Conservation (phyloP, 1,284 basidiomycete species). For the Phlebopus sp. region DNA sequence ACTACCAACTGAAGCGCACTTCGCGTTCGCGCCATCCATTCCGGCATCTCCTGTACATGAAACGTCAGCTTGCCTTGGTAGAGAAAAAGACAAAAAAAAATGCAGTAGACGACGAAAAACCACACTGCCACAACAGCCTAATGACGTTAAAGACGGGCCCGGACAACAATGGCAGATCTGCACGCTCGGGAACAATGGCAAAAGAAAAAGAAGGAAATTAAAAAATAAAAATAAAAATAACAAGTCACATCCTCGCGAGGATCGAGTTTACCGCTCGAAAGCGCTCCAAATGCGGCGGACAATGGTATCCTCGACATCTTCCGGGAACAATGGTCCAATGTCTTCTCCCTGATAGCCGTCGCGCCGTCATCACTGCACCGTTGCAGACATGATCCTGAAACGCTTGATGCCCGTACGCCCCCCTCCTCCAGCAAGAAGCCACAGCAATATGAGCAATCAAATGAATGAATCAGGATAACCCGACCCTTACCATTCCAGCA, state of each 20-base stretch:
- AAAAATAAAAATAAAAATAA: not conserved
- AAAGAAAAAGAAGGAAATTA: not conserved
- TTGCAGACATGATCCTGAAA: slow-evolving; percentile 5
- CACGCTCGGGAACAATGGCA: slow-evolving; percentile 17
- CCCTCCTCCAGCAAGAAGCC: no score
- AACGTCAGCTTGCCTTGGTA: slow-evolving; percentile 11
- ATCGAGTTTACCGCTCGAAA: not conserved
- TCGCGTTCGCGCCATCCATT: slow-evolving; percentile 34
- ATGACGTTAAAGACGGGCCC: slow-evolving; percentile 13
- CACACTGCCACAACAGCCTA: not conserved
- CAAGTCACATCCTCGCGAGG: not conserved
- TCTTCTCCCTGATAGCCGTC: slow-evolving; percentile 5
- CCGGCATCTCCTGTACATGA: slow-evolving; percentile 20
- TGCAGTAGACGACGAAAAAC: not conserved
- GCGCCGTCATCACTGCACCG: slow-evolving; percentile 6
- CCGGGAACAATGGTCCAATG: slow-evolving; percentile 13
- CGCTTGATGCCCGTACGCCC: not conserved
- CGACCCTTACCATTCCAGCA: not conserved
- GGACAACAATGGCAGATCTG: slow-evolving; percentile 15
- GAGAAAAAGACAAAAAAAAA: not conserved
- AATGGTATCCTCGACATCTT: slow-evolving; percentile 13
- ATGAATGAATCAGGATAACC: slow-evolving; percentile 3
- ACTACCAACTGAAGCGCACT: slow-evolving; percentile 39
- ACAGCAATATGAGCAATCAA: slow-evolving; percentile 1
- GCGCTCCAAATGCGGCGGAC: slow-evolving; percentile 19